phyloP scores from a whole-genome alignment of 2,329 filamentous ascomycete species.

The Colletotrichum higginsianum region DNA sequence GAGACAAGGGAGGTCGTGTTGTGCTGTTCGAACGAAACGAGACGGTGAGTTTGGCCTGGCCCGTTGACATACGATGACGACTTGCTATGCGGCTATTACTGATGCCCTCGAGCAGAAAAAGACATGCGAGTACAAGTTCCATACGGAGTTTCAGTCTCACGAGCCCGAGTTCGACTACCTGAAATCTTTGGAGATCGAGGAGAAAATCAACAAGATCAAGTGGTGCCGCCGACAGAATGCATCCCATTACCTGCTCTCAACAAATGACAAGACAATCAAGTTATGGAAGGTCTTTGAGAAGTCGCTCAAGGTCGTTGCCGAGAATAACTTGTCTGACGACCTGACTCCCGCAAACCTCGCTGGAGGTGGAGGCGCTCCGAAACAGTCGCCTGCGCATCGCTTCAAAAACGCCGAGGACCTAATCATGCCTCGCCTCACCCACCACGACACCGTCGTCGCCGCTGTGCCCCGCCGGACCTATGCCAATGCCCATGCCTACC shows the following conservation, averaged over 20 bases:
- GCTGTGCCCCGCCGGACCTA: conserved; percentile 97
- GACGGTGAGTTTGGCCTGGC: conserved; percentile 75
- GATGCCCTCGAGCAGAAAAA: conserved; percentile 81
- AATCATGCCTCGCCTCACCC: conserved; percentile 95
- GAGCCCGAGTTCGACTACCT: conserved; percentile 99
- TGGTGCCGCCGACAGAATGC: conserved; percentile 99
- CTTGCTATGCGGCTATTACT: conserved; percentile 46
- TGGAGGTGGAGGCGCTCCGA: conserved; percentile 83
- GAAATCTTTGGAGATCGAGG: conserved; percentile 99
- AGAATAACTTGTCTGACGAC: conserved; percentile 98
- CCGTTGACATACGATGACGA: conserved; percentile 5
- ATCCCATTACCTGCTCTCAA: conserved; percentile 97
- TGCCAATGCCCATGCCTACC: conserved; percentile 98
- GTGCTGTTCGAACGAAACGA: conserved; percentile 95
- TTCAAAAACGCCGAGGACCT: conserved; percentile 88
- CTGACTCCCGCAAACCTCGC: conserved; percentile 82
- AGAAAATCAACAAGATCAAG: conserved; percentile 99
- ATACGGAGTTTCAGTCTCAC: conserved; percentile 99
- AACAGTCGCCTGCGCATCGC: conserved; percentile 78
- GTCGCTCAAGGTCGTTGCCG: conserved; percentile 97
- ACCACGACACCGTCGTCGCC: conserved; percentile 98
- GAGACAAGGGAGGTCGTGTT: conserved; percentile 88
- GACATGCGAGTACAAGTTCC: conserved; percentile 99
- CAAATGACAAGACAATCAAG: conserved; percentile 99
- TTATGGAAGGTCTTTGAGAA: conserved; percentile 99